These are phyloP conservation scores for Lyophyllum semitale DNA, from an alignment of 768 basidiomycete genomes.

Conservation along the genomic window DNA sequence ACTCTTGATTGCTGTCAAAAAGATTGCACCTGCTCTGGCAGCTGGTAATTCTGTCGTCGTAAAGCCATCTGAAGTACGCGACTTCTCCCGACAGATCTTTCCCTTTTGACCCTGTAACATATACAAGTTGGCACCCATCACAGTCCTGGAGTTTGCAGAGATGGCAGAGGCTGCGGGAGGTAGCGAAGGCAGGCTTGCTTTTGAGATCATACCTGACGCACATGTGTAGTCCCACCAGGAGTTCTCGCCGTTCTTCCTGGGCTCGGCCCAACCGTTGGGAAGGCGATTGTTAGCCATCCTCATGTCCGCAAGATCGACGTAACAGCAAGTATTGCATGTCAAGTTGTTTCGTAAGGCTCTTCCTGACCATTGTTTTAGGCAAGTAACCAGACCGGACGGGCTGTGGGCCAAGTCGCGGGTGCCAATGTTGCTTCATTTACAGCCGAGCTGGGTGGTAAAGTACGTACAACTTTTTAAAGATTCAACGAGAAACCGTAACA, in stretches of 20 bases:
- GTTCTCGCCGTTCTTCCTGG: conserved; percentile 78
- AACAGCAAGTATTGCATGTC: conserved; percentile 51
- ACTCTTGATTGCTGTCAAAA: conserved; percentile 85
- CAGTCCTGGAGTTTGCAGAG: conserved; percentile 75
- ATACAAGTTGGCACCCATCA: conserved; percentile 70
- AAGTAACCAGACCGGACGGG: conserved; percentile 77
- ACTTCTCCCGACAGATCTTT: neutral
- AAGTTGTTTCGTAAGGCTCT: neutral
- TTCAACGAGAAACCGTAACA: neutral
- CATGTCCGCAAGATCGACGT: conserved; percentile 80
- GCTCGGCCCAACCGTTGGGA: conserved; percentile 64
- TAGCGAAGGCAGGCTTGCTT: conserved; percentile 22
- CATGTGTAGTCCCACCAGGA: conserved; percentile 65
- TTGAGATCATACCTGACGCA: neutral
- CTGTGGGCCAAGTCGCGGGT: conserved; percentile 72
- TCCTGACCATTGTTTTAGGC: conserved; percentile 44
- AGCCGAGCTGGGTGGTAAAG: conserved; percentile 88
- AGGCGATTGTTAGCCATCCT: conserved; percentile 63
- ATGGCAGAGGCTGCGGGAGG: conserved; percentile 68
- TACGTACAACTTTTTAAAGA: conserved; percentile 22
- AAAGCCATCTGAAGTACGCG: conserved; percentile 73
- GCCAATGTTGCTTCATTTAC: conserved; percentile 74
- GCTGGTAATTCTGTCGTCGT: conserved; percentile 84
- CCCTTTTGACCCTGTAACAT: conserved; percentile 1
- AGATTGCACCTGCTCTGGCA: conserved; percentile 83